Conservation (phyloP, 1,284 basidiomycete genomes). For the Malassezia slooffiae region DNA sequence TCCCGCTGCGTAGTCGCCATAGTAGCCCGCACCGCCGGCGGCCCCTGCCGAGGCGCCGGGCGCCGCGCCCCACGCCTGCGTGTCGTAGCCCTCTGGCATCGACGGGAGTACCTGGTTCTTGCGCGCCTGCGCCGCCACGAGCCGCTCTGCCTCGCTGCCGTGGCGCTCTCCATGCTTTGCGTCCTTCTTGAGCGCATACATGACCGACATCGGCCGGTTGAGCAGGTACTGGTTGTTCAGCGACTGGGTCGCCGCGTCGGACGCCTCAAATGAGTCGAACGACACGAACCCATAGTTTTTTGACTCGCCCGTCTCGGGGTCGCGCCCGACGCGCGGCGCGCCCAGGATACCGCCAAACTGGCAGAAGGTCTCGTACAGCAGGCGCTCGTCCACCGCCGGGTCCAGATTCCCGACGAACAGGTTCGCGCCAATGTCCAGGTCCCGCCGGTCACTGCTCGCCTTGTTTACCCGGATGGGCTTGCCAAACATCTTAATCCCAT, state of each 20-base stretch:
- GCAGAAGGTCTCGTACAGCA: conserved; percentile 87
- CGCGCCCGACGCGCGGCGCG: conserved; percentile 83
- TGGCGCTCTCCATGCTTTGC: conserved; percentile 93
- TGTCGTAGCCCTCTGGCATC: no score
- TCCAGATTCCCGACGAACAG: conserved; percentile 92
- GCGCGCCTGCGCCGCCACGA: conserved; percentile 85
- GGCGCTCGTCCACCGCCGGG: conserved; percentile 79
- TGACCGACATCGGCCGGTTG: conserved; percentile 91
- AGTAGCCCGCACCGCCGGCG: no score
- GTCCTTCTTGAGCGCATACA: conserved; percentile 98
- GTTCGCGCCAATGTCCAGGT: conserved; percentile 94
- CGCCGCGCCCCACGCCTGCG: no score
- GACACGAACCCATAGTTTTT: conserved; percentile 96
- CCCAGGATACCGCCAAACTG: conserved; percentile 88
- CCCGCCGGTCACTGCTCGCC: conserved; percentile 86
- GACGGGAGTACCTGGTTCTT: conserved; percentile 82
- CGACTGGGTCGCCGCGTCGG: conserved; percentile 86
- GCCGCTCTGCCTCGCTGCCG: conserved; percentile 83
- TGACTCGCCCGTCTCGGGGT: conserved; percentile 68
- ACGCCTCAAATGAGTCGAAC: conserved; percentile 92
- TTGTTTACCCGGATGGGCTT: conserved; percentile 98
- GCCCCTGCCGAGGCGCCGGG: no score
- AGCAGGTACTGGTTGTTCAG: conserved; percentile 96
- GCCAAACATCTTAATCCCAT: conserved; percentile 97
- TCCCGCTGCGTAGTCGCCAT: no score